Percentiles rank a stretch among this genome's conserved stretches.
phyloP scores from a whole-genome alignment of 768 basidiomycete genomes.

The Russula lepida region DNA sequence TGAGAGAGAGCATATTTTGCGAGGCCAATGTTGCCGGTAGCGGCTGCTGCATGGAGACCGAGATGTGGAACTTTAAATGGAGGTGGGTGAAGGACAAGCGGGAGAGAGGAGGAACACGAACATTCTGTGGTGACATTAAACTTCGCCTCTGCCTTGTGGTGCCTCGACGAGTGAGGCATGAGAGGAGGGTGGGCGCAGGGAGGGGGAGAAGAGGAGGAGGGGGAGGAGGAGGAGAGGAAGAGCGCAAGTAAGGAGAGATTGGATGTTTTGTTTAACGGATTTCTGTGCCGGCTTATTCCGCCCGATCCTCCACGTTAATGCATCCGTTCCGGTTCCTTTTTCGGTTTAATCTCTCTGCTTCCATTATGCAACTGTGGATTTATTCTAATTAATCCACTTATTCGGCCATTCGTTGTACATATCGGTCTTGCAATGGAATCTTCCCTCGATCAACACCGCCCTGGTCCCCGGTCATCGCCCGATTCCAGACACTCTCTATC shows the following conservation, averaged over 20 bases:
- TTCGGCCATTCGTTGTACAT: not conserved
- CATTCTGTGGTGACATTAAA: slow-evolving; percentile 50
- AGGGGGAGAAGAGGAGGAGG: not conserved
- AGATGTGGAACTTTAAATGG: slow-evolving; percentile 57
- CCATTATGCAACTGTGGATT: not conserved
- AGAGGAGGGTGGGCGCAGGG: not conserved
- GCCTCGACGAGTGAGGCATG: slow-evolving; percentile 33
- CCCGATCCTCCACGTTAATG: not conserved
- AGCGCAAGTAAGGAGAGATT: not conserved
- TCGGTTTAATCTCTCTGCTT: slow-evolving; percentile 3
- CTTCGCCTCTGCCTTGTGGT: slow-evolving; percentile 37
- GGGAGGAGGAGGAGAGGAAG: not conserved
- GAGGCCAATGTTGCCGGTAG: slow-evolving; percentile 83
- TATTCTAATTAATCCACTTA: not conserved
- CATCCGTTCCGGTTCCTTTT: slow-evolving; percentile 1
- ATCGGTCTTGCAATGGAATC: not conserved
- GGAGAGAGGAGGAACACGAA: slow-evolving; percentile 24
- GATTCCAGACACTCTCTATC: not conserved
- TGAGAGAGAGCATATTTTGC: slow-evolving; percentile 88
- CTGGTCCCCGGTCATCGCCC: not conserved
- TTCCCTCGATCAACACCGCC: slow-evolving; percentile 3
- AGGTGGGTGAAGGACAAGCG: not conserved
- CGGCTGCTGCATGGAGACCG: slow-evolving; percentile 69
- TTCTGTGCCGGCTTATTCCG: slow-evolving; percentile 3
- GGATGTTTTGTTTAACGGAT: not conserved